Evolutionary conservation across 306 rosid species (phyloP), one percentile per base, ranked within the genome.

Genomic region (Prunus kanzakura): DNA sequence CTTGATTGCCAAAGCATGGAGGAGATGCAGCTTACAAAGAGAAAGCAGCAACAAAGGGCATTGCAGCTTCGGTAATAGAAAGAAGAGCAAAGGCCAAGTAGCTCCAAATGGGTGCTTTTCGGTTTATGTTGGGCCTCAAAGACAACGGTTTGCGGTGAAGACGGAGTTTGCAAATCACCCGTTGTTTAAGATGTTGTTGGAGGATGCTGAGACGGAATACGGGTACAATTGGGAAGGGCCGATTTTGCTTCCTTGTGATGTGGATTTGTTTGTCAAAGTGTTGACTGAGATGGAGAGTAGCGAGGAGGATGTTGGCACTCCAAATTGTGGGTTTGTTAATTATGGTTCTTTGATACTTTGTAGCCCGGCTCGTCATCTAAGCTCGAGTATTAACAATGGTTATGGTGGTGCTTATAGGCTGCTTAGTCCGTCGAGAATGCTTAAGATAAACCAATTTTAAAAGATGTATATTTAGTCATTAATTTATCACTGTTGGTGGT

Each of bases 151-250:
- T 41, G 80, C 76, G 19, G 80, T 92, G 11, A 88, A 83, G 71
- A 73, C 87, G 3, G 77, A 86, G 81, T 64, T 74, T 5, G 86
- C 78, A 0, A 92, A 95, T 27, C 97, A 92, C 52, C 90, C 91
- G 0, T 60, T 83, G 74, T 92, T 95, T 82, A 75, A 71, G 83
- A 76, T 60, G 19, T 84, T 92, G 29, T 81, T 95, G 23, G 90
- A 95, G 12, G 88, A 83, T 19, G 93, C 95, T 4, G 91, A 91
- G 75, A 45, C 25, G 46, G 96, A 95, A 77, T 89, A 82, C 64
- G 97, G 97, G 0, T 82, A 80, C 25, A 63, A 43, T 22, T 80
- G 85, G 20, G 79, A 92, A 23, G 96, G 98, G 3, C 98, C 97
- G 0, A 63, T 91, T 6, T 80, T 86, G 77, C 88, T 93, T 64